Conservation (phyloP, 306 rosid species). For the Coriaria nepalensis region DNA sequence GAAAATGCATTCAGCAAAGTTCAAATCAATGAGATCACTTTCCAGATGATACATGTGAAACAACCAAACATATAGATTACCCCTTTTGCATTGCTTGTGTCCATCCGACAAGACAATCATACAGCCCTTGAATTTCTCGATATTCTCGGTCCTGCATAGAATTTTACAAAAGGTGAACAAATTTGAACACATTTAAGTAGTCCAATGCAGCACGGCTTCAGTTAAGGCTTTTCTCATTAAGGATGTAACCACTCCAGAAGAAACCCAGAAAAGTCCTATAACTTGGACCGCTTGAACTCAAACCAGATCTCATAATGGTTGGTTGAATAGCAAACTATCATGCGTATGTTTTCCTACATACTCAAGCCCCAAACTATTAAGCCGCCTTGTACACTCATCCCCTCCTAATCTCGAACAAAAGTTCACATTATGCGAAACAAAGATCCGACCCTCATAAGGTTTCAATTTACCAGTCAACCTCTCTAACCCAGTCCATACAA, state of each 20-base stretch:
- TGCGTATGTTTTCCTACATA: slow-evolving; percentile 70
- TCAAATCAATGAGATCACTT: no score
- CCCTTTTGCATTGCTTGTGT: no score
- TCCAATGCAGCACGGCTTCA: no score
- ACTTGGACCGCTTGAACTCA: slow-evolving; percentile 47
- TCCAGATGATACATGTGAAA: no score
- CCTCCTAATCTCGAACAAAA: slow-evolving; percentile 78
- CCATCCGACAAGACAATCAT: no score
- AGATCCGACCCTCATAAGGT: slow-evolving; percentile 63
- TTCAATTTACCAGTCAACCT: slow-evolving; percentile 52
- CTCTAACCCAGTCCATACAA: slow-evolving; percentile 74
- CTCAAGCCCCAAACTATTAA: slow-evolving; percentile 61
- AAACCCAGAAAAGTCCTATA: slow-evolving; percentile 16
- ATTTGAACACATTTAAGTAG: no score
- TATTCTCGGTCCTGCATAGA: no score
- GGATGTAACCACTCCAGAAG: not conserved
- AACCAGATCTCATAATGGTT: slow-evolving; percentile 94
- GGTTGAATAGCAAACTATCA: slow-evolving; percentile 80
- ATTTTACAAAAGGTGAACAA: no score
- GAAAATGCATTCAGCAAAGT: no score
- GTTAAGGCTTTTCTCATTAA: no score
- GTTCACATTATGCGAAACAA: slow-evolving; percentile 76
- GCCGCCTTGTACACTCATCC: slow-evolving; percentile 64
- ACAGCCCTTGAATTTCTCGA: no score
- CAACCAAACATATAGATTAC: no score